These are phyloP conservation scores for Triticum turgidum DNA, from an alignment of 176 grass and related monocot genomes.

Conservation along the genomic window DNA sequence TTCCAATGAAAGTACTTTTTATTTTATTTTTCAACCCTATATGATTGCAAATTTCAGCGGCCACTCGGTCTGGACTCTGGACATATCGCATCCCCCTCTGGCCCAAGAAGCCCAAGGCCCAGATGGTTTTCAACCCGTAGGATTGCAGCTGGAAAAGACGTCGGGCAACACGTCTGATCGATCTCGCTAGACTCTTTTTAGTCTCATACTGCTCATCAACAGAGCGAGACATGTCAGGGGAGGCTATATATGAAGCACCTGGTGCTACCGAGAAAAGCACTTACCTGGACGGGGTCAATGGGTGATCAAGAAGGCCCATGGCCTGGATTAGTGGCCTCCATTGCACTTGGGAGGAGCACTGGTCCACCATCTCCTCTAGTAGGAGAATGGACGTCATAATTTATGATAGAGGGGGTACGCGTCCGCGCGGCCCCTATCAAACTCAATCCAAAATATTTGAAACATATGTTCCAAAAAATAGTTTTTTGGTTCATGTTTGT, in stretches of 20 bases:
- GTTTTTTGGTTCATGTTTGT: too few species aligned
- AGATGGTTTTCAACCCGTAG: too few species aligned
- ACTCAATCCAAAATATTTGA: not conserved
- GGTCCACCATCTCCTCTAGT: conserved; percentile 23
- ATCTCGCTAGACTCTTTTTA: not conserved
- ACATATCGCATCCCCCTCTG: too few species aligned
- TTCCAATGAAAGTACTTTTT: too few species aligned
- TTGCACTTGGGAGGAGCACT: not conserved
- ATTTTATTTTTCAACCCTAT: too few species aligned
- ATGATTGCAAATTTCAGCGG: too few species aligned
- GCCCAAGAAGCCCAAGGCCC: not conserved
- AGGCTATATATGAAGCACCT: not conserved
- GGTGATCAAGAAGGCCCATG: not conserved
- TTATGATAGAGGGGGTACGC: conserved; percentile 32
- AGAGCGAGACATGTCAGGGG: rapidly evolving
- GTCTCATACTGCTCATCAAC: not conserved
- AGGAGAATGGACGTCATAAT: conserved; percentile 46
- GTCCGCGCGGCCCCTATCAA: conserved; percentile 13
- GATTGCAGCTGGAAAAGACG: not conserved
- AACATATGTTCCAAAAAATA: too few species aligned
- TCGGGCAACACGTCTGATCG: not conserved
- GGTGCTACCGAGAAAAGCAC: not conserved
- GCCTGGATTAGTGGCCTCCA: not conserved
- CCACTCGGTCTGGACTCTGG: too few species aligned
- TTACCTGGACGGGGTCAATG: conserved; percentile 13